phyloP scores from a whole-genome alignment of 768 basidiomycete species.

The Phylloporus arenicola region DNA sequence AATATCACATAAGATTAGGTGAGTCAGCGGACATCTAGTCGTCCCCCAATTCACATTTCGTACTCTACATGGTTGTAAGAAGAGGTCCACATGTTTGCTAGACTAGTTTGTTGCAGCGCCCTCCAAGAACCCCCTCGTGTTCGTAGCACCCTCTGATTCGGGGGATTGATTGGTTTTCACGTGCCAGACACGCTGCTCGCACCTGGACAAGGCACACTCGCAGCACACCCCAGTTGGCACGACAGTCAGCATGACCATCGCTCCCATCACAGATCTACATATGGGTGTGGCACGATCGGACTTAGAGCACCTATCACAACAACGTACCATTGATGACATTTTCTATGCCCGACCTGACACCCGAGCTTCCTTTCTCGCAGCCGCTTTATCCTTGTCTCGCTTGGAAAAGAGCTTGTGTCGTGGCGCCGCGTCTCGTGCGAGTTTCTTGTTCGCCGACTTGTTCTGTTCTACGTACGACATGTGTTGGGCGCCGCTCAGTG shows the following conservation, averaged over 20 bases:
- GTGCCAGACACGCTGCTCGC: slow-evolving; percentile 19
- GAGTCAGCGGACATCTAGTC: background rate
- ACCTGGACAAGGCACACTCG: slow-evolving; percentile 25
- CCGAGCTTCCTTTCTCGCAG: slow-evolving; percentile 43
- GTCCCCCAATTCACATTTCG: background rate
- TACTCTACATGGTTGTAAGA: background rate
- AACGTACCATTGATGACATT: background rate
- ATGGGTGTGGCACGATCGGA: slow-evolving; percentile 11
- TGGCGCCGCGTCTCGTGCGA: slow-evolving; percentile 47
- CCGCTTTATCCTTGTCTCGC: slow-evolving; percentile 70
- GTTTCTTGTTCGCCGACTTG: slow-evolving; percentile 81
- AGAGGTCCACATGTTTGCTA: background rate
- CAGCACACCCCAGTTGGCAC: slow-evolving; percentile 10
- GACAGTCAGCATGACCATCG: slow-evolving; percentile 12
- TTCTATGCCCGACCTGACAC: slow-evolving; percentile 26
- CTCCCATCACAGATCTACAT: slow-evolving; percentile 11
- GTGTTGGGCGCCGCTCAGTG: slow-evolving; percentile 83
- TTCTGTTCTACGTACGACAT: slow-evolving; percentile 94
- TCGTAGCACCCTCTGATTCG: slow-evolving; percentile 21
- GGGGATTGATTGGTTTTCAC: slow-evolving; percentile 27
- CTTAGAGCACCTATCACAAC: slow-evolving; percentile 14
- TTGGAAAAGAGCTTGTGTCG: slow-evolving; percentile 80
- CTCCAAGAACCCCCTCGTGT: slow-evolving; percentile 24
- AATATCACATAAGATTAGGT: background rate
- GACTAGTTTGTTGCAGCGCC: slow-evolving; percentile 4